Evolutionary conservation across 2,329 filamentous ascomycete species (phyloP), one percentile per base, ranked within the genome.

Genomic region (Teratosphaeria pseudoeucalypti): DNA sequence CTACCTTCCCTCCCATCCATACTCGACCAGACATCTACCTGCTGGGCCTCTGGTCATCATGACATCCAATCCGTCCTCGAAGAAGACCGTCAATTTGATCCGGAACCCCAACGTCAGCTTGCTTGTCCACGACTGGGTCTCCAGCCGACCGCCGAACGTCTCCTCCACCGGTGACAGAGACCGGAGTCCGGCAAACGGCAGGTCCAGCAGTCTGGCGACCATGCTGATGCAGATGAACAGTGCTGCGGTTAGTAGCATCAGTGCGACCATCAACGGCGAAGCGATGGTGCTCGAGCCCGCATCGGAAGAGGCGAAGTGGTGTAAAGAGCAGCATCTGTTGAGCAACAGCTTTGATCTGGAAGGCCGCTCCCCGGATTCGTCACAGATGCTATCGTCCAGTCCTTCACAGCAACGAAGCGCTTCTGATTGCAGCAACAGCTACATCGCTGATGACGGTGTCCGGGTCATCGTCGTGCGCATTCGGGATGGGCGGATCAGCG

Each of bases 51-150:
- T 90, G n/a, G 88, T 91, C 64, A 95, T 97, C 71, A 88, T 97
- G 80, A 97, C 94, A 59, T 95, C 88, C 54, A 90, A 90, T 67
- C 85, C 86, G 0, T 83, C 85, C 59, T 90, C 87, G 39, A 87
- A 85, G 67, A 94, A 92, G 77, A 90, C 85, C 34, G 82, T 85
- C 67, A 96, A 96, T 73, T 84, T 97, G 12, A 76, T 87, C 63
- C 79, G 82, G 39, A 99, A 99, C 72, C 88, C 91, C 0, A 87
- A 88, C 64, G 91, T 99, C 63, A 95, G 90, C 2, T 81, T 97
- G 12, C 84, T 97, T n/a, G 94, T 97, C 6, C 94, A 99, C 76
- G 94, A 97, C 77, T 99, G 92, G 94, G 88, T 96, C 60, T 95
- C 90, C 1, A 90, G 95, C 74, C 86, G 94, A 1, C 92, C 92